Base-by-base conservation (phyloP, 352 stramenopile species). In the Halophytophthora batemanensis region DNA sequence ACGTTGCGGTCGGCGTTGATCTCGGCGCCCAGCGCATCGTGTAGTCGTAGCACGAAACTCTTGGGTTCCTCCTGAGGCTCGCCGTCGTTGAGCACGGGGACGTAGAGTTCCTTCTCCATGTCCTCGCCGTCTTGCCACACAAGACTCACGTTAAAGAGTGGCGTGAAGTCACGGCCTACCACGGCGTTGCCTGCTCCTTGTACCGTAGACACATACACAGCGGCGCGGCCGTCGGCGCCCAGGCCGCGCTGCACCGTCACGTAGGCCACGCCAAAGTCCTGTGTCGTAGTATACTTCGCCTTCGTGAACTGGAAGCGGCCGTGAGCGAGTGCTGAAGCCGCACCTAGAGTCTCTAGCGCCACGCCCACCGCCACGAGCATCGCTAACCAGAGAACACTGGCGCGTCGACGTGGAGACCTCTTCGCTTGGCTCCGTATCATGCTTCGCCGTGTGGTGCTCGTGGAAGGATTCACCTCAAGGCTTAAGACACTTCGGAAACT, bases 61-160 rank as follows among this genome's bases (percentile, higher is more conserved):
- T 87, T 84, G 23, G 53, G 12, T 3, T 13, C 45, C 43, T 88
- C 74, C 49, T 90, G 72, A 0, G 79, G 74, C 2, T 47, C 48
- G 0, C 63, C 66, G 21, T 90, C 79, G 34, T 90, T 88, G 21
- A 85, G 66, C 3, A 90, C 49, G 8, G 66, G 66, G 7, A 90
- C 34, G 49, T 88, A 87, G 2, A 90, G 62, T 33, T 79, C 68
- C 47, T 82, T 82, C 53, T 90, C 79, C 7, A 72, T 57, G 47
- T 83, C 71, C 35, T 88, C 77, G 18, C 79, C 73, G 50, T 90
- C 77, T 34, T 90, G 74, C 79, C 79, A 90, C 25, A 86, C 64
- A n/a, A 90, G 53, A 60, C 79, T 90, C 17, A 72, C 49, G 52
- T 90, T 90, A 53, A 73, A 86, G 6, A 87, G 43, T 3, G 70